Conservation (phyloP, 495 filamentous ascomycete species). For the Hypoxylon crocopeplum region DNA sequence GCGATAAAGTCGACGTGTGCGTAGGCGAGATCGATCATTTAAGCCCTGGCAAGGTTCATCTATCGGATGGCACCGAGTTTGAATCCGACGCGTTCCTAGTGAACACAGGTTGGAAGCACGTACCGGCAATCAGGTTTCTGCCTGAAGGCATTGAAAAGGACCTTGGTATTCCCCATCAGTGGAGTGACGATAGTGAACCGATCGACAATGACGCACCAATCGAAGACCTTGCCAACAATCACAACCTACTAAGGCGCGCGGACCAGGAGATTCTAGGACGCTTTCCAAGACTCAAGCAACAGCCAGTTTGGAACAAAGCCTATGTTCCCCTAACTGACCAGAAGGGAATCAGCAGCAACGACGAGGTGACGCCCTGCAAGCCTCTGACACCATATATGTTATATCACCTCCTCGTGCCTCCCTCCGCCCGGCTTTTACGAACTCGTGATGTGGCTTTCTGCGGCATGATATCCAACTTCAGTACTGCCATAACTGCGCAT, state of each 20-base stretch:
- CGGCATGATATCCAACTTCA: conserved; percentile 67
- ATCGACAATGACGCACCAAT: conserved; percentile 27
- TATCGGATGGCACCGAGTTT: conserved; percentile 61
- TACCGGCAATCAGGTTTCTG: conserved; percentile 66
- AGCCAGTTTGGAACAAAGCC: conserved; percentile 49
- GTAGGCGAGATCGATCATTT: conserved; percentile 62
- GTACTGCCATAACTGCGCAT: conserved; percentile 65
- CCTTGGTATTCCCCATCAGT: conserved; percentile 48
- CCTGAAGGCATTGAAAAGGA: conserved; percentile 59
- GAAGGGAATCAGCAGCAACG: conserved; percentile 39
- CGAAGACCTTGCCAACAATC: conserved; percentile 37
- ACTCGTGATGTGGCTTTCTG: conserved; percentile 68
- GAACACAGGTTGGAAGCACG: conserved; percentile 70
- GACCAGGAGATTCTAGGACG: conserved; percentile 69
- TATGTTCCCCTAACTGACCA: conserved; percentile 45
- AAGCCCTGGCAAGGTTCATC: conserved; percentile 54
- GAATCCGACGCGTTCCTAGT: conserved; percentile 68
- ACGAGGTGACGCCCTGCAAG: conserved; percentile 37
- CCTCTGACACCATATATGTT: conserved; percentile 53
- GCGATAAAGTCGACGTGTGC: conserved; percentile 60
- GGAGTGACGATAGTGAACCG: conserved; percentile 11
- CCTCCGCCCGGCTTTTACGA: conserved; percentile 54
- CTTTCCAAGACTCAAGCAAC: conserved; percentile 66
- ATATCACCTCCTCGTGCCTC: conserved; percentile 73
- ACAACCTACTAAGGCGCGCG: conserved; percentile 45